Percentiles rank a stretch among this genome's conserved stretches.
phyloP scores from a whole-genome alignment of 2,329 filamentous ascomycete species.

The Kalaharituber pfeilii region DNA sequence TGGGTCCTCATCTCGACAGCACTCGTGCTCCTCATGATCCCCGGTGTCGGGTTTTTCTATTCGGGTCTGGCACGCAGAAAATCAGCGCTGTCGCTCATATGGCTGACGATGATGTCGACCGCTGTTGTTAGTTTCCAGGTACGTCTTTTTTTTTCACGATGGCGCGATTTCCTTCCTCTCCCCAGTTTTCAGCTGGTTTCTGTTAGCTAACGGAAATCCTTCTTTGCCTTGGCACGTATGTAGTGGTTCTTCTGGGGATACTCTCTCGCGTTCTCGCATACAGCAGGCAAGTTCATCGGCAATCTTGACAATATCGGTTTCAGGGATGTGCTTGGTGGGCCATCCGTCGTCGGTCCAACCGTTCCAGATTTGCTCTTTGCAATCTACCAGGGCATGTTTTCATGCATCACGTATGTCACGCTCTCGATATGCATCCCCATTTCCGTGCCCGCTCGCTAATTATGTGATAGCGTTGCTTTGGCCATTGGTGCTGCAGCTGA shows the following conservation, averaged over 20 bases:
- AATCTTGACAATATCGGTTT: slow-evolving; percentile 66
- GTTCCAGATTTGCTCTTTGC: slow-evolving; percentile 75
- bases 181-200: too few species aligned
- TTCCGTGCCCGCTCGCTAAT: too few species aligned
- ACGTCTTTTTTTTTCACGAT: background rate
- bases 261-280: slow-evolving; percentile 64
- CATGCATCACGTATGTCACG: slow-evolving; percentile 65
- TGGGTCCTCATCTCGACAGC: slow-evolving; percentile 64
- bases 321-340: slow-evolving; percentile 53
- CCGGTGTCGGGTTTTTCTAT: slow-evolving; percentile 89
- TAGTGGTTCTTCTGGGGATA: slow-evolving; percentile 90
- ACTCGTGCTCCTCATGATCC: slow-evolving; percentile 80
- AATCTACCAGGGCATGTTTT: slow-evolving; percentile 79
- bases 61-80: slow-evolving; percentile 77
- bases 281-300: slow-evolving; percentile 57
- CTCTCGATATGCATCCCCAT: too few species aligned
- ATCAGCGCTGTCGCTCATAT: slow-evolving; percentile 71
- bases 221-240: background rate
- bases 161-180: background rate
- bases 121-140: slow-evolving; percentile 62
- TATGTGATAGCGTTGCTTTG: slow-evolving; percentile 47
- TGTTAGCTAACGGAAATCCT: background rate
- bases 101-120: slow-evolving; percentile 65
- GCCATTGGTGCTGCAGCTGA: slow-evolving; percentile 74
- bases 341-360: slow-evolving; percentile 53